Evolutionary conservation across 2,329 filamentous ascomycete genomes (phyloP).

Genomic region (Chrysoporthe puriensis): DNA sequence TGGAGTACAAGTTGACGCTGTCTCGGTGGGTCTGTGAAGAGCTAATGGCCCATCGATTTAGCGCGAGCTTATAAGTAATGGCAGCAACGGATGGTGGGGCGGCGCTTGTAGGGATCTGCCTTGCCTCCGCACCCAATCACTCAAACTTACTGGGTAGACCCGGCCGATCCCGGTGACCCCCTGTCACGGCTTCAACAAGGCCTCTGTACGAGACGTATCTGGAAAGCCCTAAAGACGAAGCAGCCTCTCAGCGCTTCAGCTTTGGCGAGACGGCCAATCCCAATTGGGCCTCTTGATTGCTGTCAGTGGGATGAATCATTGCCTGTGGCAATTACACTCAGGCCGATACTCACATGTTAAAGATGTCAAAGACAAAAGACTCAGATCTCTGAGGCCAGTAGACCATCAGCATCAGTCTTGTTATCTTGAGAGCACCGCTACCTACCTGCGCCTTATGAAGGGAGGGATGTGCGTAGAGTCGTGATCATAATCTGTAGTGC

Average conservation of each 20-base stretch:
- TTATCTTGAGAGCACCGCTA: neutral
- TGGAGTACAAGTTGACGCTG: constrained; percentile 1
- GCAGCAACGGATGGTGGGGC: constrained; percentile 12
- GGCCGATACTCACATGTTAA: neutral
- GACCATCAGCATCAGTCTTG: no score
- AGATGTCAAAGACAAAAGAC: neutral
- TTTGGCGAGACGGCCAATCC: neutral
- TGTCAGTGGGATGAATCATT: neutral
- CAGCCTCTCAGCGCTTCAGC: neutral
- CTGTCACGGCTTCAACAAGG: neutral
- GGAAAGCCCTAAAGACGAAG: no score
- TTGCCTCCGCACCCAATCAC: constrained; percentile 15
- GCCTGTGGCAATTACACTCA: neutral
- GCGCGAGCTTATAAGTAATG: constrained; percentile 1
- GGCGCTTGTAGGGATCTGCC: constrained; percentile 20
- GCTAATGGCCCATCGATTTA: neutral
- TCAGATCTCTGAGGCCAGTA: no score
- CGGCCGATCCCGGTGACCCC: neutral
- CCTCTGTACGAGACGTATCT: neutral
- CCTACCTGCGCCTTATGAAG: neutral
- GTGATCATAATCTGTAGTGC: neutral
- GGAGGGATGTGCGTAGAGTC: neutral
- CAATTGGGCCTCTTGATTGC: neutral
- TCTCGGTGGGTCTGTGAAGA: neutral
- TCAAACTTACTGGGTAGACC: neutral